phyloP scores from a whole-genome alignment of 2,329 filamentous ascomycete species.

The Stagonosporopsis rhizophila region DNA sequence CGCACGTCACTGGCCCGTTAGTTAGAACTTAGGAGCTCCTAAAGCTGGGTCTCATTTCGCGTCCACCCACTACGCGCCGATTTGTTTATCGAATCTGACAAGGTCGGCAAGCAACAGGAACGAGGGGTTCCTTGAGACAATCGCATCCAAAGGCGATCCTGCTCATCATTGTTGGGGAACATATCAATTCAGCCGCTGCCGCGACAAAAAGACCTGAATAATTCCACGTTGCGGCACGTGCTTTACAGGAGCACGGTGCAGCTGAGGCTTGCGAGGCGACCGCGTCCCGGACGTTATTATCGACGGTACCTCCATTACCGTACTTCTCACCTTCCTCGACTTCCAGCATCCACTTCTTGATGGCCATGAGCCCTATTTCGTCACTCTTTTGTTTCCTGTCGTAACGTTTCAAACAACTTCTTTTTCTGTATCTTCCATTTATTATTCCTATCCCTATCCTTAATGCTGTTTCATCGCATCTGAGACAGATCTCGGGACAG shows the following conservation, averaged over 20 bases:
- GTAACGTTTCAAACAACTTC: slow-evolving; percentile 29
- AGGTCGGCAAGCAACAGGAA: slow-evolving; percentile 16
- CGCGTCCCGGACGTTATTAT: slow-evolving; percentile 34
- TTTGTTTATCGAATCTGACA: slow-evolving; percentile 34
- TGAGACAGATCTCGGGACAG: slow-evolving; percentile 13
- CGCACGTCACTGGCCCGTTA: slow-evolving; percentile 42
- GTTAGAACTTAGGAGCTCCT: slow-evolving; percentile 13
- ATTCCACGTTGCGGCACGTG: slow-evolving; percentile 34
- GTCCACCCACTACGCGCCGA: slow-evolving; percentile 37
- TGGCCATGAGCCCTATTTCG: slow-evolving; percentile 44
- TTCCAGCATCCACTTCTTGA: slow-evolving; percentile 40
- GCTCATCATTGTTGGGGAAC: slow-evolving; percentile 15
- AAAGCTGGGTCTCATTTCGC: slow-evolving; percentile 42
- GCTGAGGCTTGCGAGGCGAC: not conserved
- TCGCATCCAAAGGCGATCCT: slow-evolving; percentile 25
- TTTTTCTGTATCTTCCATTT: slow-evolving; percentile 27
- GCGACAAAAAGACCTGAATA: slow-evolving; percentile 19
- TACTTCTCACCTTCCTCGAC: slow-evolving; percentile 36
- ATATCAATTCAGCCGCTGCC: slow-evolving; percentile 23
- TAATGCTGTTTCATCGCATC: slow-evolving; percentile 40
- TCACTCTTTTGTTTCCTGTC: slow-evolving; percentile 46
- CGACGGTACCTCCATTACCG: slow-evolving; percentile 33
- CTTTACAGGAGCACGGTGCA: slow-evolving; percentile 23
- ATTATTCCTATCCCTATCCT: slow-evolving; percentile 33
- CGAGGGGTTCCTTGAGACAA: slow-evolving; percentile 36